Percentiles rank a stretch among this genome's conserved stretches.
These are phyloP conservation scores for Arabidopsis hybrid DNA, from an alignment of 441 rosid species.

Conservation along the genomic window DNA sequence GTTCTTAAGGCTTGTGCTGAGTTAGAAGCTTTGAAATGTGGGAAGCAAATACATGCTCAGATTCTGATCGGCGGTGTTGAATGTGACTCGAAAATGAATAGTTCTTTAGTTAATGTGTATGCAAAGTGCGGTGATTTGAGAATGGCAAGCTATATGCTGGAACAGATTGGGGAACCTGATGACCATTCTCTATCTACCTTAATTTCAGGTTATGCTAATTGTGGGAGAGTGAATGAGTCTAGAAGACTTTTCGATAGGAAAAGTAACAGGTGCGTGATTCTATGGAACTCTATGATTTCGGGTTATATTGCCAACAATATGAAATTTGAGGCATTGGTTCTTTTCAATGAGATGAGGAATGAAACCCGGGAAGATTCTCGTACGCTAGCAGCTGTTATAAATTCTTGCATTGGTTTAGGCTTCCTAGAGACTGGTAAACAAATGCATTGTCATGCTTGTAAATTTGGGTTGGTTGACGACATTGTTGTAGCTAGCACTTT, in stretches of 20 bases:
- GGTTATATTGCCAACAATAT: constrained; percentile 66
- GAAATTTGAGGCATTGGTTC: constrained; percentile 59
- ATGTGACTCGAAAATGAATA: constrained; percentile 60
- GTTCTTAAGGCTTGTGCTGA: constrained; percentile 66
- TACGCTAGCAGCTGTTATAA: constrained; percentile 59
- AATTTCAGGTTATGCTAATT: constrained; percentile 70
- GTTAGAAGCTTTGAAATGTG: constrained; percentile 60
- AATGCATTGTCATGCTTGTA: constrained; percentile 65
- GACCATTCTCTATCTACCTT: constrained; percentile 81
- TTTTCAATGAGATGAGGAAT: constrained; percentile 64
- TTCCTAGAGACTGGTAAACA: constrained; percentile 49
- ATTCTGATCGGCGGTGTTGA: constrained; percentile 54
- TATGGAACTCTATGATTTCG: constrained; percentile 86
- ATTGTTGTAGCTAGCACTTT: constrained; percentile 61
- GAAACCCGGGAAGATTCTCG: constrained; percentile 57
- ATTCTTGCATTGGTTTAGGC: constrained; percentile 58
- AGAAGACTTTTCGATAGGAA: constrained; percentile 55
- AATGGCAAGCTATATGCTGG: constrained; percentile 58
- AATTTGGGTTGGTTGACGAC: constrained; percentile 57
- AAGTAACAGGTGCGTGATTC: constrained; percentile 49
- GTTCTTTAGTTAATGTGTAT: constrained; percentile 74
- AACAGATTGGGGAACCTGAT: constrained; percentile 57
- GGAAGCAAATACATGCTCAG: constrained; percentile 77
- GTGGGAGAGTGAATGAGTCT: constrained; percentile 67
- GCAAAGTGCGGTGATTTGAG: constrained; percentile 75